A percentile compares a stretch with the other conserved stretches of the same genome.
Evolutionary conservation across 306 rosid species (phyloP).

Genomic region (Acacia crassicarpa): DNA sequence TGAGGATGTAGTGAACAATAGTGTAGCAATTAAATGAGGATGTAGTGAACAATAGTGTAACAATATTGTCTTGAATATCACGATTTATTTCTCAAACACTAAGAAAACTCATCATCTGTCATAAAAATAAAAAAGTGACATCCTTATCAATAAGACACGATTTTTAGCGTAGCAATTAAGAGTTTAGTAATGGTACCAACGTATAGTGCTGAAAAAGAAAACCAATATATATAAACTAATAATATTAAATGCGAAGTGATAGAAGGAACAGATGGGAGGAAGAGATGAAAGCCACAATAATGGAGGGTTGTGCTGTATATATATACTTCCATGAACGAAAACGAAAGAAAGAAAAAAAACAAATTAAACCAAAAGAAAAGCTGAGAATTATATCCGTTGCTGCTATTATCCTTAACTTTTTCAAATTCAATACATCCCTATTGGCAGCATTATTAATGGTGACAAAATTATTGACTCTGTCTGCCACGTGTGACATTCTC

Average conservation of each 20-base stretch:
- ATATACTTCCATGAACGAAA: neutral
- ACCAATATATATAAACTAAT: neutral
- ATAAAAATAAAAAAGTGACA: neutral
- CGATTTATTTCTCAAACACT: neutral
- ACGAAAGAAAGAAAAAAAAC: neutral
- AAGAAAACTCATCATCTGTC: neutral
- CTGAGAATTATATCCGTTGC: constrained; percentile 7
- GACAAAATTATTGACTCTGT: constrained; percentile 32
- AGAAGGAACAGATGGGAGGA: neutral
- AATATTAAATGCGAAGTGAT: neutral
- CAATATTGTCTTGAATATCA: neutral
- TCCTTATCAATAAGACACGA: neutral
- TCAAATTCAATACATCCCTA: constrained; percentile 6
- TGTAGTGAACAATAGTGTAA: too few species aligned
- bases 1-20: too few species aligned
- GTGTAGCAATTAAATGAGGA: too few species aligned
- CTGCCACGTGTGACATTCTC: constrained; percentile 34
- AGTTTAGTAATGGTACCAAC: neutral
- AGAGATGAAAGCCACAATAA: neutral
- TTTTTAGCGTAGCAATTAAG: neutral
- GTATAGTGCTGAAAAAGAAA: neutral
- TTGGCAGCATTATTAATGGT: constrained; percentile 31
- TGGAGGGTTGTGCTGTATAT: neutral
- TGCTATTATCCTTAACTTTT: constrained; percentile 26
- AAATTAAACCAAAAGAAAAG: neutral